Base-by-base conservation (phyloP, 768 basidiomycete species). In the Russula ochroleuca region DNA sequence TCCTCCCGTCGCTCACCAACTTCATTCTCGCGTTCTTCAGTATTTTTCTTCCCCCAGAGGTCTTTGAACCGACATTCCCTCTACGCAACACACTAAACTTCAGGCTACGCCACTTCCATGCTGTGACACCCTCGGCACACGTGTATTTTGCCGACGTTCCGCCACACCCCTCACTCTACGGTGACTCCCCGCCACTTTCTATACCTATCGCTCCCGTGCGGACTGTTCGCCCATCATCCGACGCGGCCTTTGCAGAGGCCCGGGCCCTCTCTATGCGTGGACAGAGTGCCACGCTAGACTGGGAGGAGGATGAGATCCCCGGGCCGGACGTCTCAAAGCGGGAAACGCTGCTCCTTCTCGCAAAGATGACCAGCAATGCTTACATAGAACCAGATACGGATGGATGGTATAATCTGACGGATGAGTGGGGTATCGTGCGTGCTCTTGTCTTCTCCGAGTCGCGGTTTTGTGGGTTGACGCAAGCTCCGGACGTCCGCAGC, bases 311-410 rank as follows among this genome's bases (percentile, higher is more conserved):
- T 25, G 82, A 88, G 40, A 79, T 90, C 0, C 70, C 72, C 6
- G 86, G 81, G 1, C 95, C 95, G 1, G 87, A 97, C 70, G 80
- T 90, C 5, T 77, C 78, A 19, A 84, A 86, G 69, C 82, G 89
- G 38, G 81, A 86, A 69, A 88, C 92, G 1, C 73, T 98, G 8
- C 79, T 86, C 14, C 76, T 83, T 31, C 79, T 98, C 17, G 94
- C 91, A 21, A 93, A 90, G 82, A 98, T 98, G 90, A 84, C 89
- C 13, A 84, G 79, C 62, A 93, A 97, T 71, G 86, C 94, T 2
- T 98, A 98, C 71, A 74, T 75, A 4, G 79, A 77, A 1, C 60
- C 75, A 4, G 76, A 75, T 3, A 79, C 83, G 35, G 74, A 72
- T 31, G 79, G 76, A 11, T 98, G 94, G 94, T 95, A 92, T 70